Evolutionary conservation across 2,329 filamentous ascomycete genomes (phyloP), one percentile per base, ranked within the genome.

Genomic region (Harringtonia lauricola): DNA sequence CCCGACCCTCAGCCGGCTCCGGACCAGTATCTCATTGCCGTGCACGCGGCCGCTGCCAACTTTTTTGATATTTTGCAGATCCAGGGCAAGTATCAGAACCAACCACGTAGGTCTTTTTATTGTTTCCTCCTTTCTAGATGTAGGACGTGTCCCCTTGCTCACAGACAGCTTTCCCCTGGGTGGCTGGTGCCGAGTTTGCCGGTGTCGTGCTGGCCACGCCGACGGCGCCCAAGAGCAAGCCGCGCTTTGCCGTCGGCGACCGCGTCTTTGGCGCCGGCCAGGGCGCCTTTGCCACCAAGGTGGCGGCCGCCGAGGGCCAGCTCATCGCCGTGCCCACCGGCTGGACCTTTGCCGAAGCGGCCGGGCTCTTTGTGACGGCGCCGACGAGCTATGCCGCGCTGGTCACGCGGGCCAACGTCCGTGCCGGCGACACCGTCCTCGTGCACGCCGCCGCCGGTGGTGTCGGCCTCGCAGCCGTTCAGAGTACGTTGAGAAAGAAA

Each of bases 51-150:
- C 1, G 90, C 87, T 18, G 86, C 86, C 56, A 96, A 96, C 67
- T 96, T 96, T 74, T 96, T 95, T 69, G 90, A 96, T 61, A 83
- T 95, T 46, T 78, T 96, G 43, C 90, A 96, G 59, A 87, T 95
- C 57, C 83, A 87, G 57, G 90, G 90, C 45, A 94, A 94, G 75
- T 96, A 96, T 65, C 90, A 96, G 59, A 75, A 86, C 59, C 89
- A 95, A 56, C 88, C 88, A 0, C 79, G 72, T 76, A 61, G 26
- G 66, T 49, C 3, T 15, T 24, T 13, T 30, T 18, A 21, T 10
- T 19, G 21, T 30, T 36, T 7, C 24, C 22, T 5, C 14, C 8
- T n/a, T n/a, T 13, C 19, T 24, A n/a, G 12, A 14, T 34, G 8
- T 22, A 19, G 21, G n/a, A 10, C 8, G 21, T 18, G 18, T 28